phyloP scores from a whole-genome alignment of 2,329 filamentous ascomycete genomes.

The Ascocoryne sarcoides region DNA sequence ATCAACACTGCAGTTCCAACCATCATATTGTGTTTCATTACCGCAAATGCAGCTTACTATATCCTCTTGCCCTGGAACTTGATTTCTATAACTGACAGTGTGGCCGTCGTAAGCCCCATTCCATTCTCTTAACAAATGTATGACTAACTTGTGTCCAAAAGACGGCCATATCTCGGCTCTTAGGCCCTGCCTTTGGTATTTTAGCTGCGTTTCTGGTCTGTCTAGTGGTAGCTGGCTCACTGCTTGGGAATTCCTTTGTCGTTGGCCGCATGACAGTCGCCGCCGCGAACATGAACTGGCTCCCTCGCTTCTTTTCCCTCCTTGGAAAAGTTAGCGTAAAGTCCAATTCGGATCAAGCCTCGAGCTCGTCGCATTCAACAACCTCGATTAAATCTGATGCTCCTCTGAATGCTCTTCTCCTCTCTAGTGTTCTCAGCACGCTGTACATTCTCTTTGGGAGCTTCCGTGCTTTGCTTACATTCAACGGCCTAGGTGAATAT shows the following conservation, averaged over 20 bases:
- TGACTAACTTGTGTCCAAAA: slow-evolving; percentile 21
- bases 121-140: background rate
- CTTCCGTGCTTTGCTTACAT: slow-evolving; percentile 52
- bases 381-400: slow-evolving; percentile 36
- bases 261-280: slow-evolving; percentile 52
- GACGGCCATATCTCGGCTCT: slow-evolving; percentile 46
- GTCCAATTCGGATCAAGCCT: background rate
- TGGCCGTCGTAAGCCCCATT: slow-evolving; percentile 46
- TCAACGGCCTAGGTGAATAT: slow-evolving; percentile 51
- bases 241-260: slow-evolving; percentile 55
- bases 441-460: slow-evolving; percentile 52
- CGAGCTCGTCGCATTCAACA: slow-evolving; percentile 7
- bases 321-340: slow-evolving; percentile 36
- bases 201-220: slow-evolving; percentile 48
- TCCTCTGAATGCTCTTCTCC: slow-evolving; percentile 44
- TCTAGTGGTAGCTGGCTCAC: slow-evolving; percentile 51
- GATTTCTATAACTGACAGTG: slow-evolving; percentile 49
- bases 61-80: slow-evolving; percentile 51
- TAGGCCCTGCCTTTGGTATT: slow-evolving; percentile 45
- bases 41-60: slow-evolving; percentile 54
- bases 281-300: slow-evolving; percentile 44
- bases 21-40: slow-evolving; percentile 50
- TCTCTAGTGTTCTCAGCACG: slow-evolving; percentile 41
- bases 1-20: slow-evolving; percentile 53
- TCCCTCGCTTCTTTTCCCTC: slow-evolving; percentile 37